A percentile compares a stretch with the other conserved stretches of the same genome.
Evolutionary conservation across 306 rosid genomes (phyloP).

Genomic region (Abrus precatorius): DNA sequence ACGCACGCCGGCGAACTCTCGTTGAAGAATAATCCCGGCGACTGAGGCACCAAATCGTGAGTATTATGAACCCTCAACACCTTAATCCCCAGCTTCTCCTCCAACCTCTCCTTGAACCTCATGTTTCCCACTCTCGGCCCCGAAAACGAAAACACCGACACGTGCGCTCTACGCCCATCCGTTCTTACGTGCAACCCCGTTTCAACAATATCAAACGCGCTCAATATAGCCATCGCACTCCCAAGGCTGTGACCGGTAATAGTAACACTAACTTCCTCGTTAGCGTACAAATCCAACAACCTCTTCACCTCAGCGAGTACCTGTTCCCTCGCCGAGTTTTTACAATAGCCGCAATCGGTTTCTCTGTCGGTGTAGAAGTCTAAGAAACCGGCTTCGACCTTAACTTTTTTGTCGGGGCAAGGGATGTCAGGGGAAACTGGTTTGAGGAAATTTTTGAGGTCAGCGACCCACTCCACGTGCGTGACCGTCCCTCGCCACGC

Average conservation of each 20-base stretch:
- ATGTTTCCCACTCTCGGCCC: constrained; percentile 93
- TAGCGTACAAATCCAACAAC: constrained; percentile 49
- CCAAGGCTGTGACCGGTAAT: constrained; percentile 86
- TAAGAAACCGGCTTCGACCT: constrained; percentile 80
- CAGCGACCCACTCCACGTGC: constrained; percentile 78
- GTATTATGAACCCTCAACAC: constrained; percentile 77
- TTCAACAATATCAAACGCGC: constrained; percentile 77
- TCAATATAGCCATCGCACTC: constrained; percentile 72
- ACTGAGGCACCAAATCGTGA: constrained; percentile 75
- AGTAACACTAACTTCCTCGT: constrained; percentile 78
- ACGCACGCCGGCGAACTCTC: constrained; percentile 59
- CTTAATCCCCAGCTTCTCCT: constrained; percentile 62
- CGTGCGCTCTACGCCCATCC: constrained; percentile 57
- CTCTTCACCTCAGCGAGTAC: constrained; percentile 64
- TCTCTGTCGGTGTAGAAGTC: constrained; percentile 76
- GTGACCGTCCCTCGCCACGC: constrained; percentile 94
- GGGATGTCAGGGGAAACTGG: constrained; percentile 61
- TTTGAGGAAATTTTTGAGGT: constrained; percentile 67
- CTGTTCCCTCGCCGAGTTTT: constrained; percentile 82
- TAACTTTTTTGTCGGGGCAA: constrained; percentile 59
- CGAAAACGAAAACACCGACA: constrained; percentile 72
- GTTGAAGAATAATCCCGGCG: constrained; percentile 76
- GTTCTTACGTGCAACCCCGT: constrained; percentile 54
- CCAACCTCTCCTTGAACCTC: constrained; percentile 72
- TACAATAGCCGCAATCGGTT: constrained; percentile 59